These are phyloP conservation scores for Calonectria ilicicola DNA, from an alignment of 2,329 filamentous ascomycete genomes.

Conservation along the genomic window DNA sequence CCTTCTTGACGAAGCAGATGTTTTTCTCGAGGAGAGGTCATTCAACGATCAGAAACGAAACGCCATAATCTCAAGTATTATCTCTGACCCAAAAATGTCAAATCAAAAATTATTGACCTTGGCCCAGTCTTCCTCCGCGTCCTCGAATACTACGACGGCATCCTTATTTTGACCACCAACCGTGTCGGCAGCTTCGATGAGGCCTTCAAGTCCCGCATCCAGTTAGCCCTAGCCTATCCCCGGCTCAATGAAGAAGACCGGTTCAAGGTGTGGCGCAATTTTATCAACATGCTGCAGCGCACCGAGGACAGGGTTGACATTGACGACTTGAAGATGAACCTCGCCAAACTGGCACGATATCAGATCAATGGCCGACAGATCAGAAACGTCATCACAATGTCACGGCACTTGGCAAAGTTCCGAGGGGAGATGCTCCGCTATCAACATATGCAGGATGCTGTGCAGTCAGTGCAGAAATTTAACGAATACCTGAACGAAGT, in stretches of 20 bases:
- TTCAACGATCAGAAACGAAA: constrained; percentile 20
- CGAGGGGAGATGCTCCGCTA: constrained; percentile 13
- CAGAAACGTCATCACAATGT: constrained; percentile 39
- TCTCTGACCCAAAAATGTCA: too few relatives aligned
- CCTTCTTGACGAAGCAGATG: constrained; percentile 15
- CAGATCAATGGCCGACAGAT: constrained; percentile 47
- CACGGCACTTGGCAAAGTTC: constrained; percentile 30
- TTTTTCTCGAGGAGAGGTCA: constrained; percentile 24
- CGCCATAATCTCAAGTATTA: constrained; percentile 22
- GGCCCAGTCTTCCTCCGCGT: constrained; percentile 52
- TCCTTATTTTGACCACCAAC: constrained; percentile 60
- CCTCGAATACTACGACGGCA: constrained; percentile 56
- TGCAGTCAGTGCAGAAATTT: constrained; percentile 23
- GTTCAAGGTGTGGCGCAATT: constrained; percentile 40
- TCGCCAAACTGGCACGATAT: constrained; percentile 13
- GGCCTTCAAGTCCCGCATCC: constrained; percentile 56
- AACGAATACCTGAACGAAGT: constrained; percentile 20
- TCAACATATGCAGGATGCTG: constrained; percentile 21
- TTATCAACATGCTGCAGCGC: constrained; percentile 39
- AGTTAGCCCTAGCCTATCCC: constrained; percentile 45
- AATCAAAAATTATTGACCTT: not conserved
- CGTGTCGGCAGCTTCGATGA: constrained; percentile 58
- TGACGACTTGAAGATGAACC: constrained; percentile 23
- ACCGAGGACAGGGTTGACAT: constrained; percentile 33
- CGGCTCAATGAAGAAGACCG: constrained; percentile 36